Conservation (phyloP, 1,139 yeast genomes). For the Pichia sp. region DNA sequence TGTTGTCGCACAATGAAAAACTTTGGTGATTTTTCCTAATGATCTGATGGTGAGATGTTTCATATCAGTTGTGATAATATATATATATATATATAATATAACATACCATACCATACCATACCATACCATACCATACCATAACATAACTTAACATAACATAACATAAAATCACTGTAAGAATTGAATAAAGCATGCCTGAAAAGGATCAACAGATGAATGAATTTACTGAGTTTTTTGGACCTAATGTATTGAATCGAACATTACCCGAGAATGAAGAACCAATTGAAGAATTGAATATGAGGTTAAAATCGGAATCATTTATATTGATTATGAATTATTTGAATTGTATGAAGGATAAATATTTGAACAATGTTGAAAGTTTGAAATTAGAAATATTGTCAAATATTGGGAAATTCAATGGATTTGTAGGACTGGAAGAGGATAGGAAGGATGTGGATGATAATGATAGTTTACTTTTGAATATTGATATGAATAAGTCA, state of each 20-base stretch:
- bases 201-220: background rate
- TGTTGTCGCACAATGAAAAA: background rate
- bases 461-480: conserved; percentile 1
- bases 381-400: background rate
- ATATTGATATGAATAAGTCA: background rate
- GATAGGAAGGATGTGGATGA: background rate
- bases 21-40: no score
- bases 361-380: conserved; percentile 16
- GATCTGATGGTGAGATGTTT: no score
- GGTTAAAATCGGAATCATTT: conserved; percentile 24
- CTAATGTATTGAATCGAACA: conserved; percentile 4
- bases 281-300: conserved; percentile 6
- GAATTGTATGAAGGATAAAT: conserved; percentile 17
- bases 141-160: no score
- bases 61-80: no score
- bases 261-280: conserved; percentile 4
- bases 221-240: conserved; percentile 14
- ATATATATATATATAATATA: no score
- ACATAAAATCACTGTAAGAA: no score
- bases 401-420: background rate
- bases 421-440: background rate
- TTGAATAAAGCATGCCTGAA: background rate
- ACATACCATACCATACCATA: no score
- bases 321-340: conserved; percentile 20
- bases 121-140: no score